Evolutionary conservation across 164 flowering plant species (phyloP).

Genomic region (Kalanchoe fedtschenkoi): DNA sequence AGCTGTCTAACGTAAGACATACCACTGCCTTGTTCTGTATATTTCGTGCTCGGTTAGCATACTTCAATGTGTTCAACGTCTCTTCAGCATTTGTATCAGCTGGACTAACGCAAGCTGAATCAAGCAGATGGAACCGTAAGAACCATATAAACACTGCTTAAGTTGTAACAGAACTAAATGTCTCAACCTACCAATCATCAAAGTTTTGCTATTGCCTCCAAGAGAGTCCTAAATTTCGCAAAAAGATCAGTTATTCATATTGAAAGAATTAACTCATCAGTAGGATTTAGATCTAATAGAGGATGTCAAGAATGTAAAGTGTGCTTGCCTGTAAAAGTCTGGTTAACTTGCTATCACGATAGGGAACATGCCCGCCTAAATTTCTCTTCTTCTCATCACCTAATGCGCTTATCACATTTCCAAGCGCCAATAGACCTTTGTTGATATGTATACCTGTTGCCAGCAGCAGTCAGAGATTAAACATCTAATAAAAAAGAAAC

Average conservation of each 20-base stretch:
- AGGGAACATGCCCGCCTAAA: constrained; percentile 97
- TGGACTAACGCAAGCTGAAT: constrained; percentile 91
- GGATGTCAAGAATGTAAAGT: not conserved
- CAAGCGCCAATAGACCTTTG: constrained; percentile 86
- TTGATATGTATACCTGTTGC: constrained; percentile 82
- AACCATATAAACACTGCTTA: not conserved
- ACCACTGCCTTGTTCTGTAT: constrained; percentile 96
- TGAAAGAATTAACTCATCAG: not conserved
- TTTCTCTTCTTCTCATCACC: constrained; percentile 97
- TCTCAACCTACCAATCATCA: constrained; percentile 72
- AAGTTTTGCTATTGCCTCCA: constrained; percentile 95
- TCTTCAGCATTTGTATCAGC: constrained; percentile 99
- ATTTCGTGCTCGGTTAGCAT: constrained; percentile 98
- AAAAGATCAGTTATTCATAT: not conserved
- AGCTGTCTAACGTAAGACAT: constrained; percentile 18
- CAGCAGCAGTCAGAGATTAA: not conserved
- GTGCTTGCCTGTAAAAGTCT: constrained; percentile 72
- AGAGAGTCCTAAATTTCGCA: constrained; percentile 69
- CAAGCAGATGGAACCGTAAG: not conserved
- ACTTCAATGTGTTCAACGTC: constrained; percentile 85
- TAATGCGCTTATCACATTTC: constrained; percentile 99
- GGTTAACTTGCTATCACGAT: constrained; percentile 96
- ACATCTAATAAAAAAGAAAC: not conserved
- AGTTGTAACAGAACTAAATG: not conserved
- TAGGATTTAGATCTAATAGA: not conserved